These are phyloP conservation scores for Tuber melanosporum DNA, from an alignment of 495 filamentous ascomycete genomes.

Conservation along the genomic window DNA sequence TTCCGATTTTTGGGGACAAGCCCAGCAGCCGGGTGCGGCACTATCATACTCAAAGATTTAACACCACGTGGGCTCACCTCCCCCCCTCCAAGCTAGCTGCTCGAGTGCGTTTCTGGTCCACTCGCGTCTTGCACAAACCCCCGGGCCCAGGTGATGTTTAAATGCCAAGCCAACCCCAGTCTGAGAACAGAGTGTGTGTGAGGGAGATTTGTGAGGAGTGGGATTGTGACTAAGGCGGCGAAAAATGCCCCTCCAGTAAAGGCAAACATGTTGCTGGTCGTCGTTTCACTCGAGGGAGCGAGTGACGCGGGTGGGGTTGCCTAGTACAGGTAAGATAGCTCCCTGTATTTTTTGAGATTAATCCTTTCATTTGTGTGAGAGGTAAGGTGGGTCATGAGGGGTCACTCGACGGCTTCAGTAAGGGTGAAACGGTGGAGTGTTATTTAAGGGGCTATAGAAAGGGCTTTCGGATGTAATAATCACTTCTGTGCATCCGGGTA, in stretches of 20 bases:
- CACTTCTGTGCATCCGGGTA: not conserved
- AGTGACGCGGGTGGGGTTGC: not conserved
- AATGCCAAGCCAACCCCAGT: not conserved
- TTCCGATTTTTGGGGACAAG: not conserved
- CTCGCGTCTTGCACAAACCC: not conserved
- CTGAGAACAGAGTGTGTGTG: not conserved
- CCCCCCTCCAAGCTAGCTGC: not conserved
- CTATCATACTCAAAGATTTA: too few relatives aligned
- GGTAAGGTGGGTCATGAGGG: not conserved
- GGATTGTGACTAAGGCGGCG: not conserved
- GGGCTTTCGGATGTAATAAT: not conserved
- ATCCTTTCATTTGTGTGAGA: not conserved
- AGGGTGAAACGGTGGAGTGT: not conserved
- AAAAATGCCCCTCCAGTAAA: not conserved
- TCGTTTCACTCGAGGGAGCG: not conserved
- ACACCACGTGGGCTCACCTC: not conserved
- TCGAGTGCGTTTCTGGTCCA: not conserved
- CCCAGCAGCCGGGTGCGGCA: not conserved
- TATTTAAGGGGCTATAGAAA: not conserved
- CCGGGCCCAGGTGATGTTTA: not conserved
- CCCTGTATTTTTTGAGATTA: not conserved
- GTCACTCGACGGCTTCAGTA: not conserved
- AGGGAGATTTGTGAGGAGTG: not conserved
- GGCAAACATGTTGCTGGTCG: not conserved
- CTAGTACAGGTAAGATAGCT: not conserved